A percentile compares a stretch with the other conserved stretches of the same genome.
These are phyloP conservation scores for Daldinia vernicosa DNA, from an alignment of 495 filamentous ascomycete species.

Conservation along the genomic window DNA sequence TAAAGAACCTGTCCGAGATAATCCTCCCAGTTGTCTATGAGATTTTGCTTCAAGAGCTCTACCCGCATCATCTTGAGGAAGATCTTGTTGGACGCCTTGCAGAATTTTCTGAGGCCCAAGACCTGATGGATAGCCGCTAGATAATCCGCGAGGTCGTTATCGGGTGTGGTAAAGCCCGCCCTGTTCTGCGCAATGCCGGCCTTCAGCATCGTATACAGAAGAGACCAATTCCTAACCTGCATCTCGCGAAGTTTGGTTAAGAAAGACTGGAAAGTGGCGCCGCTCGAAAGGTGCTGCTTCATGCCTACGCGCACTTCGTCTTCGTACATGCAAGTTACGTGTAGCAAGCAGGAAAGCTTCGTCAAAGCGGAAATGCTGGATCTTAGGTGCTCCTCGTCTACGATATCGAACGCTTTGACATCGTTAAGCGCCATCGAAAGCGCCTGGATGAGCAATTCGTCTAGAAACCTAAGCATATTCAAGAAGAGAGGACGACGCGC, in stretches of 20 bases:
- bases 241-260: conserved; percentile 83
- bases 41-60: conserved; percentile 72
- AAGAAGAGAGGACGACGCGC: conserved; percentile 74
- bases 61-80: conserved; percentile 90
- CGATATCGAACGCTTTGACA: conserved; percentile 78
- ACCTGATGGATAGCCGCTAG: conserved; percentile 82
- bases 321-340: conserved; percentile 81
- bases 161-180: conserved; percentile 66
- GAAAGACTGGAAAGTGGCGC: conserved; percentile 59
- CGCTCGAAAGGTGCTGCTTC: conserved; percentile 51
- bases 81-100: conserved; percentile 82
- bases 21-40: conserved; percentile 74
- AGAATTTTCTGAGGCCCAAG: conserved; percentile 85
- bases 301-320: conserved; percentile 82
- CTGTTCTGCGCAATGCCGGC: conserved; percentile 75
- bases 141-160: conserved; percentile 76
- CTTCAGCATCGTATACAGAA: conserved; percentile 77
- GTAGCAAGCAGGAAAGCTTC: conserved; percentile 73
- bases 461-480: conserved; percentile 77
- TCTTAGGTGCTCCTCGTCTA: conserved; percentile 78
- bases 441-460: conserved; percentile 74
- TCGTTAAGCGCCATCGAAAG: conserved; percentile 72
- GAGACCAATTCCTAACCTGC: conserved; percentile 86
- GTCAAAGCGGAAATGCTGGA: conserved; percentile 73
- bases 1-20: conserved; percentile 89